phyloP scores from a whole-genome alignment of 1,284 basidiomycete genomes.

The Apiotrichum gamsii region DNA sequence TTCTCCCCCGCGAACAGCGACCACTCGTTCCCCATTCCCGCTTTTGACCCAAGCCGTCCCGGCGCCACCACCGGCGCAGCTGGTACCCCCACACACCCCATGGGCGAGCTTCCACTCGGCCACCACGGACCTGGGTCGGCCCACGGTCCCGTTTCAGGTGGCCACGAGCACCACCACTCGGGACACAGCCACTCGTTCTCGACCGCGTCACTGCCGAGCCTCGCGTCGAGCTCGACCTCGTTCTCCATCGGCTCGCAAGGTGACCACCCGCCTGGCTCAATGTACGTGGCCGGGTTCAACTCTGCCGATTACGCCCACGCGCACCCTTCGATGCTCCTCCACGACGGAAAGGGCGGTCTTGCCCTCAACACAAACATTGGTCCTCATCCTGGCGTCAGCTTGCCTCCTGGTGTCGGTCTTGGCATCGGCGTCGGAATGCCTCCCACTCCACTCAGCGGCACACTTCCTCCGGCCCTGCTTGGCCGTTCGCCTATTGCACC shows the following conservation, averaged over 20 bases:
- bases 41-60: slow-evolving; percentile 9
- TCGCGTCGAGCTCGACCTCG: slow-evolving; percentile 16
- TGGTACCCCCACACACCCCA: neutral
- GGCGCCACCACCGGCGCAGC: neutral
- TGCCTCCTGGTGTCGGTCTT: slow-evolving; percentile 1
- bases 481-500: slow-evolving; percentile 8
- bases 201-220: slow-evolving; percentile 16
- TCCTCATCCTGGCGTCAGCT: neutral
- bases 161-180: slow-evolving; percentile 6
- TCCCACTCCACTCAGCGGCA: slow-evolving; percentile 3
- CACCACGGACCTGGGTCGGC: neutral
- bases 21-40: slow-evolving; percentile 11
- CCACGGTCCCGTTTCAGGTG: slow-evolving; percentile 1
- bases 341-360: neutral
- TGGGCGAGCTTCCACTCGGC: no score
- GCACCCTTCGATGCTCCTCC: slow-evolving; percentile 1
- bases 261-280: neutral
- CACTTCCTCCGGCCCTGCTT: slow-evolving; percentile 8
- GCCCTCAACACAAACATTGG: slow-evolving; percentile 2
- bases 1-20: slow-evolving; percentile 17
- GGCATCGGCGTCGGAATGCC: slow-evolving; percentile 10
- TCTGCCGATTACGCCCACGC: slow-evolving; percentile 2
- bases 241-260: slow-evolving; percentile 14
- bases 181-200: slow-evolving; percentile 18
- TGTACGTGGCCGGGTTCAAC: slow-evolving; percentile 7